Conservation (phyloP, 148 eudicot genomes). For the Silene uniflora region DNA sequence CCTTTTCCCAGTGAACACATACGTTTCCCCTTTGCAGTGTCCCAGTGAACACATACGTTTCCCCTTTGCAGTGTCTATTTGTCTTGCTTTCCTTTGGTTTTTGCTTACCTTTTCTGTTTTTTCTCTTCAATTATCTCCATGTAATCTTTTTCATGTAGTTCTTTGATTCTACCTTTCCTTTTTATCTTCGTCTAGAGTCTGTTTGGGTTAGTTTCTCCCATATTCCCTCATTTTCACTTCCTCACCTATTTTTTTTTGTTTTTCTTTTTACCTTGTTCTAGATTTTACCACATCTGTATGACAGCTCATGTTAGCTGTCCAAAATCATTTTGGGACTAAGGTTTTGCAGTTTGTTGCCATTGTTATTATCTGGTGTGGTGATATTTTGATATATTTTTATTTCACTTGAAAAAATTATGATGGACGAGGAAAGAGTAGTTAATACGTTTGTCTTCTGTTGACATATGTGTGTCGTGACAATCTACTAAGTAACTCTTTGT, state of each 20-base stretch:
- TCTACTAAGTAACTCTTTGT: constrained; percentile 7
- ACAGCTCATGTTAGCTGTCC: not conserved
- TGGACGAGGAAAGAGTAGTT: too few species aligned
- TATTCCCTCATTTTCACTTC: not conserved
- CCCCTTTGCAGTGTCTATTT: too few species aligned
- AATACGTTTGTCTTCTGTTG: not conserved
- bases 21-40: too few species aligned
- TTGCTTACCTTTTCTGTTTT: too few species aligned
- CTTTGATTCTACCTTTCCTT: not conserved
- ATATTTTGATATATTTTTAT: too few species aligned
- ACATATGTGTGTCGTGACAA: not conserved
- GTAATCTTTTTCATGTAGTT: too few species aligned
- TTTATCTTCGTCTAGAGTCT: not conserved
- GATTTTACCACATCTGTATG: not conserved
- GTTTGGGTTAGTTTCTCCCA: not conserved
- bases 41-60: too few species aligned
- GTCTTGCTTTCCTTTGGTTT: too few species aligned
- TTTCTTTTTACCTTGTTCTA: not conserved
- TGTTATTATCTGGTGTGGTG: too few species aligned
- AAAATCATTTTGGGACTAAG: not conserved
- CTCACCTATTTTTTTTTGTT: not conserved
- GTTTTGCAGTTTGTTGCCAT: not conserved
- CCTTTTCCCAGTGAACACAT: too few species aligned
- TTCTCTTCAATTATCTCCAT: too few species aligned
- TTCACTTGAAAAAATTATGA: too few species aligned